Evolutionary conservation across 139 green algal genomes (phyloP).

Genomic region (Picochlorum sp.): DNA sequence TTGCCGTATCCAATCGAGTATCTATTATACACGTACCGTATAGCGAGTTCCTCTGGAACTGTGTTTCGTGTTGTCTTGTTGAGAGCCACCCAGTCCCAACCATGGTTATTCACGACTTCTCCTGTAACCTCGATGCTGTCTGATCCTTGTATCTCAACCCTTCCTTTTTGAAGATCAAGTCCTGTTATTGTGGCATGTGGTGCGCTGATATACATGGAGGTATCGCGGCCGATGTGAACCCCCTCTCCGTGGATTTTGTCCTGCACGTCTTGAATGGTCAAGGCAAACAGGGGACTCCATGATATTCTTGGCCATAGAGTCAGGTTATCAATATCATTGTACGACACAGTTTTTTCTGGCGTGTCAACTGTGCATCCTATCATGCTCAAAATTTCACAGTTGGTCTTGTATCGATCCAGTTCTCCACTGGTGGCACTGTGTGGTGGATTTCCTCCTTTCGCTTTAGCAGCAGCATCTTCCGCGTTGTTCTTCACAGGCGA

Average conservation of each 20-base stretch:
- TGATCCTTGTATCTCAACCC: constrained; percentile 58
- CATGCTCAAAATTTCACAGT: constrained; percentile 34
- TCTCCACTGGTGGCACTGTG: constrained; percentile 83
- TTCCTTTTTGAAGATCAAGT: constrained; percentile 59
- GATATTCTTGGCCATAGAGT: constrained; percentile 66
- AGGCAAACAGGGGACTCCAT: constrained; percentile 67
- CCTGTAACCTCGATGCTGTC: constrained; percentile 39
- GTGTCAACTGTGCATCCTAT: constrained; percentile 33
- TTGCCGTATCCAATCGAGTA: too few relatives aligned
- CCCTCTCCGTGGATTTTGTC: constrained; percentile 30
- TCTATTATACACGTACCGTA: constrained; percentile 27
- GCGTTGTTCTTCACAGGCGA: constrained; percentile 94
- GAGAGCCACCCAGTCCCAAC: constrained; percentile 68
- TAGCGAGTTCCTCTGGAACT: constrained; percentile 47
- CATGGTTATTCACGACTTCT: constrained; percentile 65
- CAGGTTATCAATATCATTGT: constrained; percentile 41
- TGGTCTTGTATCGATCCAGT: constrained; percentile 63
- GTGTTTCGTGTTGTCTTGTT: constrained; percentile 8
- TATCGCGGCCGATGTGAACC: constrained; percentile 34
- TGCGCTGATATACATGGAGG: constrained; percentile 66
- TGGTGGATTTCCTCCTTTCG: constrained; percentile 58
- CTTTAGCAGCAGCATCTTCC: constrained; percentile 78
- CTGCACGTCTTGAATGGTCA: constrained; percentile 61
- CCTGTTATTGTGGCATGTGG: constrained; percentile 41
- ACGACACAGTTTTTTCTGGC: constrained; percentile 22